A percentile compares a stretch with the other conserved stretches of the same genome.
These are phyloP conservation scores for Kwoniella dendrophila DNA, from an alignment of 768 basidiomycete genomes.

Conservation along the genomic window DNA sequence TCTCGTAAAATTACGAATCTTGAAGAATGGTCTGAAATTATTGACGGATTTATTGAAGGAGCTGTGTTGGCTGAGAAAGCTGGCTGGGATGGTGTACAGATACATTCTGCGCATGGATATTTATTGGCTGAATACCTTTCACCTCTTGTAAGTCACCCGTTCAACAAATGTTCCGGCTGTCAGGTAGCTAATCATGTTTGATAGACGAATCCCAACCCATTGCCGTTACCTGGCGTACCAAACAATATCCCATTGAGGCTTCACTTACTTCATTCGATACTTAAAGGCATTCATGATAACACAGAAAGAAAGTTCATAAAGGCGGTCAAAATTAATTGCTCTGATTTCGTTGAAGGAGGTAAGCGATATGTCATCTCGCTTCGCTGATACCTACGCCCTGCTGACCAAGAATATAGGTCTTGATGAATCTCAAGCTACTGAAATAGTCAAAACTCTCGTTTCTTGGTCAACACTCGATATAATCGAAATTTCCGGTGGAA, in stretches of 20 bases:
- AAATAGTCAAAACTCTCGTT: conserved; percentile 39
- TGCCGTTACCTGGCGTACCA: conserved; percentile 39
- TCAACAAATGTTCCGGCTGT: background rate
- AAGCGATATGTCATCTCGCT: conserved; percentile 10
- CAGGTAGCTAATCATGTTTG: conserved; percentile 6
- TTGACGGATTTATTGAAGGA: conserved; percentile 68
- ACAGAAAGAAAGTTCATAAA: conserved; percentile 36
- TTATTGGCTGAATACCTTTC: conserved; percentile 47
- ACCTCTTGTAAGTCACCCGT: conserved; percentile 34
- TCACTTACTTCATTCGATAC: conserved; percentile 44
- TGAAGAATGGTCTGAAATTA: conserved; percentile 70
- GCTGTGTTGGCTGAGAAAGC: conserved; percentile 67
- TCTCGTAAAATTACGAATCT: conserved; percentile 58
- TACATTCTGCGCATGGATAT: conserved; percentile 62
- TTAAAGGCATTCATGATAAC: conserved; percentile 24
- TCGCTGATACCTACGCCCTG: background rate
- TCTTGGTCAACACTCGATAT: conserved; percentile 45
- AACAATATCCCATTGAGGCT: conserved; percentile 29
- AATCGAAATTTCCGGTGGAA: conserved; percentile 49
- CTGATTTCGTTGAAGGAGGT: conserved; percentile 52
- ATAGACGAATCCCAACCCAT: conserved; percentile 44
- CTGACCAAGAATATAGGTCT: conserved; percentile 28
- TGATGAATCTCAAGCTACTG: conserved; percentile 35
- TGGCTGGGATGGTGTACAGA: conserved; percentile 82
- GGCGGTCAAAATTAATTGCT: conserved; percentile 49